Base-by-base conservation (phyloP, 495 filamentous ascomycete species). In the Tuber umbilicatum region DNA sequence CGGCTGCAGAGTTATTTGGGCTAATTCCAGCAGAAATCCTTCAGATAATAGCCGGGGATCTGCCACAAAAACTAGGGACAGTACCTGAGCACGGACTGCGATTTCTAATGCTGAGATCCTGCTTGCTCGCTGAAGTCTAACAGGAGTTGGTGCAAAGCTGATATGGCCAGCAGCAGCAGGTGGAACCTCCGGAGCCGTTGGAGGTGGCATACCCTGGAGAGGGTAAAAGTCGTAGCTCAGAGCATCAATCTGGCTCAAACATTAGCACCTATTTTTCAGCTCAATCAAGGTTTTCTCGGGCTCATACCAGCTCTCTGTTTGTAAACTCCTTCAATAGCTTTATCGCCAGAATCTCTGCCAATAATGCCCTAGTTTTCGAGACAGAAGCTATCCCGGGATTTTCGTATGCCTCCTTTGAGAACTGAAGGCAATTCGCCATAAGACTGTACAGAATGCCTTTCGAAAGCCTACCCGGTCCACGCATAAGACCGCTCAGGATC, bases 361-460 rank as follows among this genome's bases (percentile, higher is more conserved):
- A 89, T 85, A 93, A 88, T 9, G 93, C 93, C 76, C 94, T 87
- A 21, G 94, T 97, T 73, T 87, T 90, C 82, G 89, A 93, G 19
- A 91, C 90, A 41, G 93, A 93, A 71, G 91, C 89, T 79, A 91
- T 97, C 50, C 91, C 93, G 1, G 92, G 92, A 80, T 93, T 91
- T 71, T 89, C 76, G 60, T 93, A 90, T 27, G 89, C 88, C 83
- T 98, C 94, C 83, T 95, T 97, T 76, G 88, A 87, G 84, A 97
- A 98, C 83, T 97, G 94, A 43, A 97, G 85, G 78, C 92, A 94
- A 81, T 98, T 98, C 37, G 93, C 93, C 87, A 97, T 90, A 75
- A 98, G 84, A 5, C 93, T 92, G 84, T 96, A 98, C 45, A 97
- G 82, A 2, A 93, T 95, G 17, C 91, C 94, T 60, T 91, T 89